Evolutionary conservation across 176 grass and related monocot species (phyloP), one percentile per base, ranked within the genome.

Genomic region (Areca catechu): DNA sequence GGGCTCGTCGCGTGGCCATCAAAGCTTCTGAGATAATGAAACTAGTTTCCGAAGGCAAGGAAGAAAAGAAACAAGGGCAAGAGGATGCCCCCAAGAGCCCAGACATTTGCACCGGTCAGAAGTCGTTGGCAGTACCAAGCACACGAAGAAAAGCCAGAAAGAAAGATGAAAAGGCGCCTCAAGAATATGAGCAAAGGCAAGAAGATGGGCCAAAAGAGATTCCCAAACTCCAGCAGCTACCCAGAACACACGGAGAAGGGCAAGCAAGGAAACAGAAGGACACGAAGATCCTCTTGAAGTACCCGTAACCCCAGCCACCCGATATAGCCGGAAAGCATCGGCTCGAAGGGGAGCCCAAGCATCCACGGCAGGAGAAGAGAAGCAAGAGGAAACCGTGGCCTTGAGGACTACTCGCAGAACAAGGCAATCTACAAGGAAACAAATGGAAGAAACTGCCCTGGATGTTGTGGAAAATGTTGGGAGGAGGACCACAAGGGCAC

Each of bases 71-170:
- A 22, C 3, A 51, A 60, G 81, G 75, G 61, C 70, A 70, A 54
- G 77, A 78, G 71, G 74, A 70, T 57, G 70, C 79, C 19, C 56
- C 69, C 5, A 66, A 74, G 58, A 84, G 77, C 24, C 77, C 77
- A 0, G 71, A 58, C 3, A 50, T 15, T 19, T 21, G 3, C 25
- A 52, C 76, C 18, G 75, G 78, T 48, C 70, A 71, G 22, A 82
- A 71, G 71, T 74, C 74, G 30, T 62, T 54, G 23, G 37, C 77
- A 1, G 57, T 67, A 57, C 73, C 66, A 4, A 71, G 65, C 2
- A 65, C 56, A 3, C 5, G 54, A 20, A 60, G 21, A 29, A 60
- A 24, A 58, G 12, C 47, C 17, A 16, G 1, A 23, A 71, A 61
- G 56, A 60, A 61, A 37, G 48, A 24, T 4, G 68, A 52, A 20